Conservation (phyloP, 2,329 filamentous ascomycete genomes). For the Coniochaeta pulveracea region DNA sequence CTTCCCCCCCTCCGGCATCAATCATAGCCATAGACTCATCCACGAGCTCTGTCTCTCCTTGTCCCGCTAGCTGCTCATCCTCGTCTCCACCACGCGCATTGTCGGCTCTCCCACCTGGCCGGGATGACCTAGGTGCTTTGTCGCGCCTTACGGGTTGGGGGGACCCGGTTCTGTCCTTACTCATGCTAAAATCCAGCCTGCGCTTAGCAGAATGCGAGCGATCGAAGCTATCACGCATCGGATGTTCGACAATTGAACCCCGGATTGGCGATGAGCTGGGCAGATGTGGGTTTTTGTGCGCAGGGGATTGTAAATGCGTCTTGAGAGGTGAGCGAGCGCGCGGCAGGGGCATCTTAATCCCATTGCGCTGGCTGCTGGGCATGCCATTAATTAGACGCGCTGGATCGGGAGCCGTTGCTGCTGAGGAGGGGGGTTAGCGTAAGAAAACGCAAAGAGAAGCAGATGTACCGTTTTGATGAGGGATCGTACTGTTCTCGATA, state of each 20-base stretch:
- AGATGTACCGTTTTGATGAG: slow-evolving; percentile 15
- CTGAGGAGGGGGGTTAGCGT: slow-evolving; percentile 7
- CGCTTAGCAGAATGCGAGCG: slow-evolving; percentile 34
- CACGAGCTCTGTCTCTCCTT: slow-evolving; percentile 14
- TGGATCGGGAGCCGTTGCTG: slow-evolving; percentile 38
- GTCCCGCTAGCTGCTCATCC: slow-evolving; percentile 12
- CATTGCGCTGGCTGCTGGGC: slow-evolving; percentile 37
- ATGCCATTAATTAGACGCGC: slow-evolving; percentile 39
- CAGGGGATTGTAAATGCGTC: slow-evolving; percentile 48
- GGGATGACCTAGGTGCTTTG: slow-evolving; percentile 15
- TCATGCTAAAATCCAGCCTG: slow-evolving; percentile 38
- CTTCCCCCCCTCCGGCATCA: slow-evolving; percentile 14
- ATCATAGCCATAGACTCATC: slow-evolving; percentile 34
- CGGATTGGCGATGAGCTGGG: slow-evolving; percentile 38
- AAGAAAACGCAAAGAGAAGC: slow-evolving; percentile 7
- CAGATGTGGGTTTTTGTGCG: slow-evolving; percentile 47
- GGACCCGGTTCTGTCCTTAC: no score
- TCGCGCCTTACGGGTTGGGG: no score
- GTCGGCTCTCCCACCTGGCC: no score
- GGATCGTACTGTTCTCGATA: slow-evolving; percentile 25
- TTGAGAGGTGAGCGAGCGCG: slow-evolving; percentile 50
- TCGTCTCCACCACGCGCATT: slow-evolving; percentile 17
- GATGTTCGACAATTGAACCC: slow-evolving; percentile 20
- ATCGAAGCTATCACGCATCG: slow-evolving; percentile 16
- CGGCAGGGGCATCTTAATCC: slow-evolving; percentile 28